Conservation (phyloP, 371 early-diverging fungal genomes). For the Rhizopus sp. region DNA sequence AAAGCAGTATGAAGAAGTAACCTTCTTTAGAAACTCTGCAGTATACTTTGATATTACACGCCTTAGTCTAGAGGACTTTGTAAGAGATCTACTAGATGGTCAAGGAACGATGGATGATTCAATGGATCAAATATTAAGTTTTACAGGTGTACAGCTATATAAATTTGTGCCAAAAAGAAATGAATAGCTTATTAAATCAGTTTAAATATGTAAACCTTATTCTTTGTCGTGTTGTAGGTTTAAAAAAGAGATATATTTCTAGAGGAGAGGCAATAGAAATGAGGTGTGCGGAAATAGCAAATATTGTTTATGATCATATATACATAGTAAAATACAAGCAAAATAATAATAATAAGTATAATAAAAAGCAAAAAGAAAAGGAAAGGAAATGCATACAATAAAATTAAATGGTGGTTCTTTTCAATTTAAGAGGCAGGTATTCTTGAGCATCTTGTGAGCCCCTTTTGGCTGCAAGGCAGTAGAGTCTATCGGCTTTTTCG, state of each 20-base stretch:
- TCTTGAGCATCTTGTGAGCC: conserved; percentile 27
- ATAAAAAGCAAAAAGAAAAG: neutral
- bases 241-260: no score
- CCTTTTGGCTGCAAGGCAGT: conserved; percentile 29
- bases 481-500: conserved; percentile 27
- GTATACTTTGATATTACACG: conserved; percentile 18
- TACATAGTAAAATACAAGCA: no score
- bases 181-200: neutral
- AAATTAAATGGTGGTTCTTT: conserved; percentile 1
- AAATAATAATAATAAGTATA: no score
- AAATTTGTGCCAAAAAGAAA: neutral
- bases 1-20: conserved; percentile 21
- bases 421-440: conserved; percentile 8
- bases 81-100: neutral
- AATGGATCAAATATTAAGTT: neutral
- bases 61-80: neutral
- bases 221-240: no score
- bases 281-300: no score
- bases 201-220: no score
- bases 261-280: no score
- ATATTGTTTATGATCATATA: no score
- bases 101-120: neutral
- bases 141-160: conserved; percentile 4
- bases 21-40: conserved; percentile 36
- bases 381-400: neutral